Base-by-base conservation (phyloP, 2,329 filamentous ascomycete species). In the Annulohypoxylon truncatum region DNA sequence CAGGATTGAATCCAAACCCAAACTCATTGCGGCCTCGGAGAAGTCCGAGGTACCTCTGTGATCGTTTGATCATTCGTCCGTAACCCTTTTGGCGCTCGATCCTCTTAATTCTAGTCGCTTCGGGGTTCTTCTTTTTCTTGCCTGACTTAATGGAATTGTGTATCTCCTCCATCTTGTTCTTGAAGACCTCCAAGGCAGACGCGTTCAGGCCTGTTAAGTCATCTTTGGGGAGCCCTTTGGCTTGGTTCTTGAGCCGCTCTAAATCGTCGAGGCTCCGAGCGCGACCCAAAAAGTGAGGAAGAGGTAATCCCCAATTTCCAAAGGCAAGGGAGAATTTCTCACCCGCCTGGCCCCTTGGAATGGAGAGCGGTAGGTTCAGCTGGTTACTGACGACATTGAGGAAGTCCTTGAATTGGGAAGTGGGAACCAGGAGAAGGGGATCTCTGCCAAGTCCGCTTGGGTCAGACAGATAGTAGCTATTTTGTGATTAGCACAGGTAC, bases 11-110 rank as follows among this genome's bases (percentile, higher is more conserved):
- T 12, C 22, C 4, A 22, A 52, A 46, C 8, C 12, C 33, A 4
- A 42, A 38, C 58, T 54, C 86, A 38, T 2, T 8, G 35, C n/a
- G 35, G n/a, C 35, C 35, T 18, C n/a, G 35, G 5, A 38, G 85
- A 24, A 96, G 80, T 3, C 92, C 92, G 1, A 97, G 84, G 72
- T 92, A 92, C 54, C 87, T 82, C 75, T 94, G 90, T 6, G 87
- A 82, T 47, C 90, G 85, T 70, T 88, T 87, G 67, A 92, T 81
- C 72, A 87, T 84, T 33, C 83, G 80, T 1, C 82, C 81, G 79
- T 85, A 86, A 2, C 79, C 74, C 67, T 84, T 82, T 64, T 89
- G 85, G 40, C 81, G 83, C 20, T 81, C 71, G 2, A 85, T 64
- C 1, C 83, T 82, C 35, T 84, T 82, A 38, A 82, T 79, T 47